Conservation (phyloP, 2,329 filamentous ascomycete species). For the Hymenoscyphus repandus region DNA sequence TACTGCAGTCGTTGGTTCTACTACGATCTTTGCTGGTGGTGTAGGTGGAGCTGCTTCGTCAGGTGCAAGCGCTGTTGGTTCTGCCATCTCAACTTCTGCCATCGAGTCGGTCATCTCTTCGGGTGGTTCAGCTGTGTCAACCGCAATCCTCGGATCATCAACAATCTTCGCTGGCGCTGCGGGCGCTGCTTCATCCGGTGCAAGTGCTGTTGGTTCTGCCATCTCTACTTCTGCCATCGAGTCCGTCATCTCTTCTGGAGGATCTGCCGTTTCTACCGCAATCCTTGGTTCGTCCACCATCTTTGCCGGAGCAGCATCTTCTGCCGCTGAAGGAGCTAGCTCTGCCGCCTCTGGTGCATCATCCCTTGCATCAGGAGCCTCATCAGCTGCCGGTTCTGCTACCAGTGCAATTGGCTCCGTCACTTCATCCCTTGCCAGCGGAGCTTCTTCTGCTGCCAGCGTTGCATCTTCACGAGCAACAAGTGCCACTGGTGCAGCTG, state of each 20-base stretch:
- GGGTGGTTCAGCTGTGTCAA: conserved; percentile 17
- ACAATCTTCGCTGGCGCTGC: conserved; percentile 15
- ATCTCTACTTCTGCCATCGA: conserved; percentile 25
- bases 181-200: conserved; percentile 5
- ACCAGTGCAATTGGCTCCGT: no score
- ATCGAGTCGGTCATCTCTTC: conserved; percentile 19
- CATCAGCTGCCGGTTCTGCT: no score
- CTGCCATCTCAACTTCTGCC: conserved; percentile 23
- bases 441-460: no score
- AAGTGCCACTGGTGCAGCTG: conserved; percentile 7
- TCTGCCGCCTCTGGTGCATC: conserved; percentile 9
- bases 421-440: no score
- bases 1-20: conserved; percentile 16
- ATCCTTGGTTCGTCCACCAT: conserved; percentile 26
- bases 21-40: conserved; percentile 15
- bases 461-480: no score
- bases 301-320: conserved; percentile 11
- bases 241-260: conserved; percentile 18
- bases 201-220: conserved; percentile 10
- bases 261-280: conserved; percentile 17
- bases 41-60: conserved; percentile 9
- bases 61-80: conserved; percentile 3
- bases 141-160: conserved; percentile 21
- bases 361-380: conserved; percentile 1
- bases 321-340: conserved; percentile 6